Percentiles rank a stretch among this genome's conserved stretches.
Evolutionary conservation across 148 eudicot species (phyloP).

Genomic region (Persicaria tinctoria): DNA sequence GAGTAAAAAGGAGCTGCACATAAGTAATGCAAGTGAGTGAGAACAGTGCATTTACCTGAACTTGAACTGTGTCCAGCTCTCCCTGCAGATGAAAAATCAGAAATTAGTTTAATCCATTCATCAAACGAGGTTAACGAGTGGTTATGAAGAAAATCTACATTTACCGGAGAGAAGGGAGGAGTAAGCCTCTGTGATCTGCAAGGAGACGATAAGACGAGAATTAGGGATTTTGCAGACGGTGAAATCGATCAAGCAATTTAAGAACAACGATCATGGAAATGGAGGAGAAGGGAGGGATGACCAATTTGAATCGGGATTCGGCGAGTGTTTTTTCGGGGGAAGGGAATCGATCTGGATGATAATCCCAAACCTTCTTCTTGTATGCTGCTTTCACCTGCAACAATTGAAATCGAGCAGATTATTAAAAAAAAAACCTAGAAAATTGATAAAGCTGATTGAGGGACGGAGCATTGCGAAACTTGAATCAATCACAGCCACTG

Average conservation of each 20-base stretch:
- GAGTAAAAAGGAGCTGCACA: not conserved
- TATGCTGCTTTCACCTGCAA: slow-evolving; percentile 66
- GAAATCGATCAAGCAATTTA: not conserved
- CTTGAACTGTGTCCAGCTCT: slow-evolving; percentile 24
- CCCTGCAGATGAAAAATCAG: slow-evolving; percentile 29
- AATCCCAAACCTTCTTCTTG: slow-evolving; percentile 55
- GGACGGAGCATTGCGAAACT: not conserved
- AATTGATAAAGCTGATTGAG: not conserved
- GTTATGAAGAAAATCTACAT: not conserved
- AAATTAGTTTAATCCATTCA: too few relatives aligned
- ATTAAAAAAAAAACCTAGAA: not conserved
- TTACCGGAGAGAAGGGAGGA: slow-evolving; percentile 46
- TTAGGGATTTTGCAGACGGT: not conserved
- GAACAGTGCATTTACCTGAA: slow-evolving; percentile 28
- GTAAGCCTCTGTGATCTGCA: slow-evolving; percentile 88
- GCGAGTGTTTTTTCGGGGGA: slow-evolving; percentile 32
- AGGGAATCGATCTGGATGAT: slow-evolving; percentile 69
- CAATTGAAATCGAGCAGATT: not conserved
- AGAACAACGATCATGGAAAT: not conserved
- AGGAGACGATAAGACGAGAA: slow-evolving; percentile 1
- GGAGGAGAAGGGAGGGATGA: not conserved
- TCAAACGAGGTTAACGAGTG: not conserved
- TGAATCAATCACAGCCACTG: not conserved
- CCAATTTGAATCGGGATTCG: slow-evolving; percentile 54
- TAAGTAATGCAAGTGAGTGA: not conserved